Evolutionary conservation across 768 basidiomycete genomes (phyloP).

Genomic region (Podaxis sp.): DNA sequence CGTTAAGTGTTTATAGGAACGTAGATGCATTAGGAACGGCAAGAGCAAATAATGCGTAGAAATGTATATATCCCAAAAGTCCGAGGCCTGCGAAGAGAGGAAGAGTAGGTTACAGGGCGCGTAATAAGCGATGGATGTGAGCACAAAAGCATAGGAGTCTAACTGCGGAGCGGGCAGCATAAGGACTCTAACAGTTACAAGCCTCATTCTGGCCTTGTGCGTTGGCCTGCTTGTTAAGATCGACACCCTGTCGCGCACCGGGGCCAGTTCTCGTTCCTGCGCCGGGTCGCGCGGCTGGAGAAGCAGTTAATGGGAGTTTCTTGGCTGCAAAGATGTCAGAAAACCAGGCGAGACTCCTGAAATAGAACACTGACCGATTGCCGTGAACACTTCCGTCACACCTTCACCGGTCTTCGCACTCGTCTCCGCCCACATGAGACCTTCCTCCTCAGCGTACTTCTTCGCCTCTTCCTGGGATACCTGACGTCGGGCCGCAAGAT

Average conservation of each 20-base stretch:
- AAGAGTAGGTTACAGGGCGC: slow-evolving; percentile 25
- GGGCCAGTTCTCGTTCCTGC: slow-evolving; percentile 49
- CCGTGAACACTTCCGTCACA: slow-evolving; percentile 81
- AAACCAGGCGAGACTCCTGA: not conserved
- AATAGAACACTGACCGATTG: slow-evolving; percentile 60
- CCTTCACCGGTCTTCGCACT: slow-evolving; percentile 89
- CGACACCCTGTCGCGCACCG: slow-evolving; percentile 64
- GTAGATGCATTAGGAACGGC: slow-evolving; percentile 13
- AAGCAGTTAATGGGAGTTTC: slow-evolving; percentile 83
- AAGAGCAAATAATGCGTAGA: slow-evolving; percentile 11
- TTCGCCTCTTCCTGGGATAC: slow-evolving; percentile 86
- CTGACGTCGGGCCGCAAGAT: slow-evolving; percentile 81
- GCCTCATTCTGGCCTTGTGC: slow-evolving; percentile 55
- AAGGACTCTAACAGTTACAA: slow-evolving; percentile 68
- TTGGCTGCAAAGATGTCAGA: slow-evolving; percentile 51
- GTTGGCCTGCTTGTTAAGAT: slow-evolving; percentile 69
- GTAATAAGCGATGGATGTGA: slow-evolving; percentile 15
- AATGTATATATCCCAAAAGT: slow-evolving; percentile 35
- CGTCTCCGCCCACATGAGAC: slow-evolving; percentile 90
- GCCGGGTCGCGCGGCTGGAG: slow-evolving; percentile 59
- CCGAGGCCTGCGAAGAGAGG: slow-evolving; percentile 30
- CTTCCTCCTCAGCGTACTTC: slow-evolving; percentile 91
- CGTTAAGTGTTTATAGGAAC: not conserved
- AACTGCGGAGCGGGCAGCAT: not conserved
- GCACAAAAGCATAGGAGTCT: not conserved